phyloP scores from a whole-genome alignment of 1,284 basidiomycete genomes.

The Ganoderma leucocontextum region DNA sequence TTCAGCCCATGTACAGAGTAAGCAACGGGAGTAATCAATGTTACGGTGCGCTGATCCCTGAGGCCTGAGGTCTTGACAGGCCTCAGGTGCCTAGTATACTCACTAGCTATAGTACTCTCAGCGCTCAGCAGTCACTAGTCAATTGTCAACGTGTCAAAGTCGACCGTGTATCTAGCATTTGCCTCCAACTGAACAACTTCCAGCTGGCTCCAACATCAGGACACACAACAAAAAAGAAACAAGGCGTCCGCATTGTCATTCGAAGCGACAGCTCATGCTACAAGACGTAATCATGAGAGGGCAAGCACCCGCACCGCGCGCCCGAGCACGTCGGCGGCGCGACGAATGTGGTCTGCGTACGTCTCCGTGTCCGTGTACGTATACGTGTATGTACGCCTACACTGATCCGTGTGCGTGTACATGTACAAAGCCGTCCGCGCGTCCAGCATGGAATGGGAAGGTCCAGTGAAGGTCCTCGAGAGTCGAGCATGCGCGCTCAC shows the following conservation, averaged over 20 bases:
- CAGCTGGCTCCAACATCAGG: too few relatives aligned
- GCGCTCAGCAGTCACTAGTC: too few relatives aligned
- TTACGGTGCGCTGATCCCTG: too few relatives aligned
- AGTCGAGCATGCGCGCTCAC: not conserved
- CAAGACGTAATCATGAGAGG: slow-evolving; percentile 9
- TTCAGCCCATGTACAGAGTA: too few relatives aligned
- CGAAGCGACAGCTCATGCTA: slow-evolving; percentile 20
- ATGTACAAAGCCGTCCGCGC: not conserved
- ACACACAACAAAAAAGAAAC: too few relatives aligned
- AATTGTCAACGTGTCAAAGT: too few relatives aligned
- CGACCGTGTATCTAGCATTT: too few relatives aligned
- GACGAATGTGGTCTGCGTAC: not conserved
- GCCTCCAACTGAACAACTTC: not conserved
- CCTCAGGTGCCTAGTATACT: too few relatives aligned
- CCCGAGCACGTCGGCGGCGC: slow-evolving; percentile 14
- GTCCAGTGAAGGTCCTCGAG: not conserved
- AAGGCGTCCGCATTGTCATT: slow-evolving; percentile 15
- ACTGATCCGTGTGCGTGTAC: not conserved
- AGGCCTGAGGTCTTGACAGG: too few relatives aligned
- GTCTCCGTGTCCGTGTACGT: not conserved
- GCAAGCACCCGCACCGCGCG: not conserved
- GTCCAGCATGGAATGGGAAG: not conserved
- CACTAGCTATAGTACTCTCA: too few relatives aligned
- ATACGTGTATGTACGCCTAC: slow-evolving; percentile 2
- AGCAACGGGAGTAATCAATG: too few relatives aligned